Base-by-base conservation (phyloP, 2,329 filamentous ascomycete genomes). In the Neofusicoccum ribis region DNA sequence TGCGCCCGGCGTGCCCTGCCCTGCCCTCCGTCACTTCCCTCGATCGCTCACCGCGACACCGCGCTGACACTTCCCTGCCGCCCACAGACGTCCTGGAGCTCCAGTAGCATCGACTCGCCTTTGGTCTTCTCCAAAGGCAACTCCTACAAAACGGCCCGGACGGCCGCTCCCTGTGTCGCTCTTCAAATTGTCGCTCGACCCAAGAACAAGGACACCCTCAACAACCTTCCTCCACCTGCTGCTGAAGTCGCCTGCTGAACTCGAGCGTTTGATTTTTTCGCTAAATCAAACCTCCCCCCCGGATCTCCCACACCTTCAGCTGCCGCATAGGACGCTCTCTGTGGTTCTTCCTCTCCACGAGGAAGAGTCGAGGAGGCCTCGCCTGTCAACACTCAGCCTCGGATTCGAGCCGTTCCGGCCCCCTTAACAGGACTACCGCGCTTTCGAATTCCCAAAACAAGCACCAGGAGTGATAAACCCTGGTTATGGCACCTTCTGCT, bases 311-410 rank as follows among this genome's bases (percentile, higher is more conserved):
- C 82, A 82, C 80, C 82, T 84, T 87, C 91, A 96, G 92, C 94
- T 98, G 95, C 95, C 95, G 95, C 94, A 99, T 99, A 98, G 92
- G 91, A 96, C 91, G 89, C 88, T 88, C 89, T 89, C 88, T 88
- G 87, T 89, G 91, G 91, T 93, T 96, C 94, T 98, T 98, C 94
- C 93, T 97, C 94, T 95, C 84, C 85, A 84, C 82, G 94, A 93
- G 95, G 95, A 94, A 96, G 95, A 95, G 92, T 97, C 93, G 91
- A 92, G 91, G 90, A 94, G 92, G 90, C 92, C 91, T 92, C 91
- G 92, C 90, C 91, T 78, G 74, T 75, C 91, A 88, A 89, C 89
- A 86, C 89, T 65, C 54, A 60, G 85, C 86, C 86, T 91, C 86
- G 92, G 90, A 89, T 90, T 92, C 86, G 91, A 92, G 85, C 91